These are phyloP conservation scores for Maudiozyma saulgeensis DNA, from an alignment of 805 yeast genomes.

Conservation along the genomic window DNA sequence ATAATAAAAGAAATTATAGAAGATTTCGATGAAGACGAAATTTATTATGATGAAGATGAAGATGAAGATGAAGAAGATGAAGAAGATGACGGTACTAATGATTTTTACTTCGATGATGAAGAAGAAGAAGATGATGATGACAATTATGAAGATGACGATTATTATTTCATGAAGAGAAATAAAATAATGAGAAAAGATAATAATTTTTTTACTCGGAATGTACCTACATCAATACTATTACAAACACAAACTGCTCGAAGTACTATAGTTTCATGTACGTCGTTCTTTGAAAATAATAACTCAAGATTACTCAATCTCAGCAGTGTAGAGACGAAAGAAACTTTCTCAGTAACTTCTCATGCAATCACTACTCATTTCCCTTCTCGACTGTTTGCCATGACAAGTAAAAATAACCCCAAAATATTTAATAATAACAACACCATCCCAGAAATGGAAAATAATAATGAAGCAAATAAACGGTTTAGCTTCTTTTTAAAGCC, in stretches of 20 bases:
- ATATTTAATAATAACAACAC: not conserved
- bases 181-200: too few relatives aligned
- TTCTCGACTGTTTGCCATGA: not conserved
- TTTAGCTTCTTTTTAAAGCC: not conserved
- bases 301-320: too few relatives aligned
- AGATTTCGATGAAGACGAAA: not conserved
- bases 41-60: slow-evolving; percentile 1
- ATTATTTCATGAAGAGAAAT: too few relatives aligned
- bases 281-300: too few relatives aligned
- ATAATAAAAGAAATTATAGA: slow-evolving; percentile 8
- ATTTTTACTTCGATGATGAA: slow-evolving; percentile 1
- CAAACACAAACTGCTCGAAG: too few relatives aligned
- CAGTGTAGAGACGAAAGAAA: not conserved
- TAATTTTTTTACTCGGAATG: too few relatives aligned
- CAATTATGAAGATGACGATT: not conserved
- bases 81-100: not conserved
- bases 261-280: too few relatives aligned
- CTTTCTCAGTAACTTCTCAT: not conserved
- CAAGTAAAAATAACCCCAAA: not conserved
- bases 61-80: slow-evolving; percentile 2
- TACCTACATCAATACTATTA: too few relatives aligned
- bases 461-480: not conserved
- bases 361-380: not conserved
- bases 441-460: not conserved
- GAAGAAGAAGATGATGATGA: slow-evolving; percentile 1